These are phyloP conservation scores for Nigrograna mackinnonii DNA, from an alignment of 2,329 filamentous ascomycete genomes.

Conservation along the genomic window DNA sequence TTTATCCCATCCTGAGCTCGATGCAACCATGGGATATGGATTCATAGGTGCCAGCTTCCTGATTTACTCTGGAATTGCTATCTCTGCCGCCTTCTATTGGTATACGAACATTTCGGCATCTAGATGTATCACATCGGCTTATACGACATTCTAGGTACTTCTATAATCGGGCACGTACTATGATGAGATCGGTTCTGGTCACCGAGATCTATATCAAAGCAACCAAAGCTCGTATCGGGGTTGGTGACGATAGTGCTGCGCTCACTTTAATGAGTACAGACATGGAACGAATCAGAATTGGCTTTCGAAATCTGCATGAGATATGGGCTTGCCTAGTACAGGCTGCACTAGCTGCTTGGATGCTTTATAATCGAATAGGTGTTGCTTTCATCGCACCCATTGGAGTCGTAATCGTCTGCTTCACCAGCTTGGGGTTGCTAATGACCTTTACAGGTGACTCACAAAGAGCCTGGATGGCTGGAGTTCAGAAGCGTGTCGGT, in stretches of 20 bases:
- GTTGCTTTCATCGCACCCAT: constrained; percentile 14
- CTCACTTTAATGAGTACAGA: constrained; percentile 19
- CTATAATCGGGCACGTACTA: constrained; percentile 17
- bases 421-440: no score
- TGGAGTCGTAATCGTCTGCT: no score
- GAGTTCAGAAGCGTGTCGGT: constrained; percentile 15
- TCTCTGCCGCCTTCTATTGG: constrained; percentile 24
- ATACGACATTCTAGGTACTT: constrained; percentile 24
- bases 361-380: constrained; percentile 15
- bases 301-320: constrained; percentile 13
- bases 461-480: constrained; percentile 16
- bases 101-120: constrained; percentile 19
- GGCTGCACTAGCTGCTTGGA: constrained; percentile 9
- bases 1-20: constrained; percentile 11
- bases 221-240: background rate
- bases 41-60: constrained; percentile 26
- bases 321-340: constrained; percentile 15
- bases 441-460: no score
- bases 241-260: background rate
- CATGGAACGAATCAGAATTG: constrained; percentile 14
- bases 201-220: constrained; percentile 28
- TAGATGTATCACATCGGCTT: constrained; percentile 26
- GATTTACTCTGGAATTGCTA: constrained; percentile 19
- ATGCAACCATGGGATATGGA: constrained; percentile 22
- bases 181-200: constrained; percentile 15